phyloP scores from a whole-genome alignment of 257 asterid genomes.

The Ajuga chamaepitys region DNA sequence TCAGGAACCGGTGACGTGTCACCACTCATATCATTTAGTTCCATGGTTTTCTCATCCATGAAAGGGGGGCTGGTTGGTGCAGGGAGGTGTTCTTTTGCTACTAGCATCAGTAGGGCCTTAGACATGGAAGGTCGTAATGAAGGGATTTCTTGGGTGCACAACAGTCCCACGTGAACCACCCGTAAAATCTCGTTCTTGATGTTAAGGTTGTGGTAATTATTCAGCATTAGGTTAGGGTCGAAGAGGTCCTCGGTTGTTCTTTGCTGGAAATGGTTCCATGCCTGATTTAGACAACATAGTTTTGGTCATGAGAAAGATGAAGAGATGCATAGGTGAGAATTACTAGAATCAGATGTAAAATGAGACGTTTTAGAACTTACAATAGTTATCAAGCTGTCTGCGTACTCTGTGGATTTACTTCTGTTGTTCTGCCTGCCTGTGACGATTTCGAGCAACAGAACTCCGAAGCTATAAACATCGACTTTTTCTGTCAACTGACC shows the following conservation, averaged over 20 bases:
- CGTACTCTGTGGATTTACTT: constrained; percentile 47
- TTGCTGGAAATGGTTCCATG: constrained; percentile 63
- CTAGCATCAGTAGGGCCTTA: constrained; percentile 55
- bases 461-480: constrained; percentile 74
- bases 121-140: constrained; percentile 63
- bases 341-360: background rate
- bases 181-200: constrained; percentile 36
- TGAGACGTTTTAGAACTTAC: constrained; percentile 30
- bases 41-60: constrained; percentile 56
- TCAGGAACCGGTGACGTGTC: constrained; percentile 10
- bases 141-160: constrained; percentile 60
- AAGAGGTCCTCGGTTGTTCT: constrained; percentile 40
- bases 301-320: background rate
- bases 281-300: constrained; percentile 24
- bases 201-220: constrained; percentile 26
- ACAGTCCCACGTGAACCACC: constrained; percentile 57
- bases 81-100: constrained; percentile 51
- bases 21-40: constrained; percentile 28
- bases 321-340: background rate
- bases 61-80: constrained; percentile 67
- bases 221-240: constrained; percentile 52
- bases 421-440: constrained; percentile 57
- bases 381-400: constrained; percentile 44
- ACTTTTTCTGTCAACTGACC: constrained; percentile 60
- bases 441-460: constrained; percentile 59